These are phyloP conservation scores for Teratosphaeria destructans DNA, from an alignment of 2,329 filamentous ascomycete genomes.

Conservation along the genomic window DNA sequence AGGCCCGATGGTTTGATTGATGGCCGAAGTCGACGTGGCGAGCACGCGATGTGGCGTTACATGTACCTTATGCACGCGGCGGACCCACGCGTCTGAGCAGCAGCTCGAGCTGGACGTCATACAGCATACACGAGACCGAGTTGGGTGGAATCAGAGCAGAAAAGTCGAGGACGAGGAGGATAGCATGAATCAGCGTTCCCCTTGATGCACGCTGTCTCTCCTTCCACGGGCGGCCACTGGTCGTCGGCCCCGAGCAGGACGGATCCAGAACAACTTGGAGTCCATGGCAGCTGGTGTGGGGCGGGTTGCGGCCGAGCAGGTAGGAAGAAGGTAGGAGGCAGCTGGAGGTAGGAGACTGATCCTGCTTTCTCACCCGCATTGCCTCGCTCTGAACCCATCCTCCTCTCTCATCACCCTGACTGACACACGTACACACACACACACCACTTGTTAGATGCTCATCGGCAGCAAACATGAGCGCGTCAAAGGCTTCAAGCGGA, in stretches of 20 bases:
- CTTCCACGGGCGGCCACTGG: not conserved
- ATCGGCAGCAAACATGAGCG: slow-evolving; percentile 19
- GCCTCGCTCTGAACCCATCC: too few relatives aligned
- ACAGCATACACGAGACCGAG: not conserved
- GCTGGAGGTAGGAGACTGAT: not conserved
- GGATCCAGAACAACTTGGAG: not conserved
- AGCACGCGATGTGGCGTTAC: not conserved
- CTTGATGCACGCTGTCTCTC: not conserved
- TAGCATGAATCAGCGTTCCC: too few relatives aligned
- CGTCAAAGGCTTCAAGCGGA: slow-evolving; percentile 21
- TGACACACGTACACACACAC: not conserved
- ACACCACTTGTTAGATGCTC: slow-evolving; percentile 9
- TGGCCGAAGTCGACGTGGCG: not conserved
- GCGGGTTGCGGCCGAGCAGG: not conserved
- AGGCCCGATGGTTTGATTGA: not conserved
- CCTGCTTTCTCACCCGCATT: not conserved
- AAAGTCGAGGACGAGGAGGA: too few relatives aligned
- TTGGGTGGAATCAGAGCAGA: too few relatives aligned
- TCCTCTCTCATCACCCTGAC: not conserved
- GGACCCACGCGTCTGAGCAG: not conserved
- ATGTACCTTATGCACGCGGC: not conserved
- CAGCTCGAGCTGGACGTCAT: not conserved
- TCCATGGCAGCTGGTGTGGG: not conserved
- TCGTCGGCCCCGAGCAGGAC: not conserved
- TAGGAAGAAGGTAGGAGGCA: not conserved